Evolutionary conservation across 129 eudicot genomes (phyloP).

Genomic region (Flaveria sonorensis): DNA sequence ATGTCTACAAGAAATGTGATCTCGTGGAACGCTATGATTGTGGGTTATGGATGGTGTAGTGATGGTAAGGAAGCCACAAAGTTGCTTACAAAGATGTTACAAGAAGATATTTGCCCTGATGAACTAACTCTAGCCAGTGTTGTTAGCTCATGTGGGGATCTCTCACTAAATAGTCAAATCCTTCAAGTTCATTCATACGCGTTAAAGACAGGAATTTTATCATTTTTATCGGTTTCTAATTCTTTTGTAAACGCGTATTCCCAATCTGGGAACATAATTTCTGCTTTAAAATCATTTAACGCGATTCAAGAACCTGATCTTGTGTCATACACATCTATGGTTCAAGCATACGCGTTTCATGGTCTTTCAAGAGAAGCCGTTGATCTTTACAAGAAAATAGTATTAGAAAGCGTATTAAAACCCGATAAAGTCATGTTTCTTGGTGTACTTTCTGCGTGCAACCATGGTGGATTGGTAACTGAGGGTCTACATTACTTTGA

Average conservation of each 20-base stretch:
- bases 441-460: constrained; percentile 63
- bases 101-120: constrained; percentile 46
- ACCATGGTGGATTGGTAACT: constrained; percentile 59
- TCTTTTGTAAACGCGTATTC: constrained; percentile 53
- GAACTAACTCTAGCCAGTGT: constrained; percentile 62
- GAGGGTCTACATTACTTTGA: constrained; percentile 61
- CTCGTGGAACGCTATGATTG: constrained; percentile 68
- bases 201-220: constrained; percentile 36
- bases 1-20: constrained; percentile 49
- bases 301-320: constrained; percentile 54
- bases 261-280: constrained; percentile 48
- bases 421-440: constrained; percentile 65
- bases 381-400: constrained; percentile 48
- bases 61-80: constrained; percentile 51
- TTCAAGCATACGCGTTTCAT: constrained; percentile 60
- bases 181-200: constrained; percentile 50
- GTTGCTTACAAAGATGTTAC: constrained; percentile 46
- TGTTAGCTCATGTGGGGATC: constrained; percentile 61
- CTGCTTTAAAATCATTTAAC: constrained; percentile 40
- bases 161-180: constrained; percentile 35
- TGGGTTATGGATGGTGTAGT: constrained; percentile 56
- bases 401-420: constrained; percentile 30
- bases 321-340: constrained; percentile 57
- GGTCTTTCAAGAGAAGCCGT: constrained; percentile 49
- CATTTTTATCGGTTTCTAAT: constrained; percentile 47